Evolutionary conservation across 2,329 filamentous ascomycete species (phyloP), one percentile per base, ranked within the genome.

Genomic region (Pseudogymnoascus sp.): DNA sequence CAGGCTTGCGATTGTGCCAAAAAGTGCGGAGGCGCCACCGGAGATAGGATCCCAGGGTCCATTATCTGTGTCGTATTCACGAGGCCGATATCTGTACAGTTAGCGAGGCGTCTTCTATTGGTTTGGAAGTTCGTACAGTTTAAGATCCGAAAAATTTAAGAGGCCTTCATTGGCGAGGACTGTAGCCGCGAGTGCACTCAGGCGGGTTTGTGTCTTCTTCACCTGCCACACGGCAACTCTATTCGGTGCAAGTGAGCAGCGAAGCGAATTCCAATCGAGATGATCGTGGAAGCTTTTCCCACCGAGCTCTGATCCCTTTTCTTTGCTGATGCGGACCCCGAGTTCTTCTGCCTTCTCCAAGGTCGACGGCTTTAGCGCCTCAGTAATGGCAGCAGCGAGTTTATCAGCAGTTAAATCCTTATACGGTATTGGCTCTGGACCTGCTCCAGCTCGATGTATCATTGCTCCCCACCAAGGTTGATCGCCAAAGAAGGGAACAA

Each of bases 401-500:
- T 83, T 87, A 26, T 88, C 84, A 0, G 82, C 80, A 0, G 84
- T 91, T 38, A 93, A 75, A 31, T 85, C 78, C 67, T 88, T 88
- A 72, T 88, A 84, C 0, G 87, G 87, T 59, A 91, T 85, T 0
- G 89, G 88, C 1, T 80, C 75, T 0, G 89, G 89, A 0, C 90
- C 89, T 5, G 89, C 90, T 9, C 88, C 88, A 6, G 89, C 88
- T 64, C 80, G 82, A 0, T 86, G 82, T 40, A 92, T 84, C 82
- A 93, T 92, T 9, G 86, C 81, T 7, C 90, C 90, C 90, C 90
- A 93, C 70, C 93, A 93, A 0, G 88, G 88, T 72, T 92, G 89
- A 70, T 92, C 89, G 2, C 89, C 89, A 67, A 92, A 92, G 75
- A 92, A 92, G 0, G 89, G 89, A 1, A 92, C 86, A 26, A 91